Conservation (phyloP, 139 green algal genomes). For the Chlorella sp. region DNA sequence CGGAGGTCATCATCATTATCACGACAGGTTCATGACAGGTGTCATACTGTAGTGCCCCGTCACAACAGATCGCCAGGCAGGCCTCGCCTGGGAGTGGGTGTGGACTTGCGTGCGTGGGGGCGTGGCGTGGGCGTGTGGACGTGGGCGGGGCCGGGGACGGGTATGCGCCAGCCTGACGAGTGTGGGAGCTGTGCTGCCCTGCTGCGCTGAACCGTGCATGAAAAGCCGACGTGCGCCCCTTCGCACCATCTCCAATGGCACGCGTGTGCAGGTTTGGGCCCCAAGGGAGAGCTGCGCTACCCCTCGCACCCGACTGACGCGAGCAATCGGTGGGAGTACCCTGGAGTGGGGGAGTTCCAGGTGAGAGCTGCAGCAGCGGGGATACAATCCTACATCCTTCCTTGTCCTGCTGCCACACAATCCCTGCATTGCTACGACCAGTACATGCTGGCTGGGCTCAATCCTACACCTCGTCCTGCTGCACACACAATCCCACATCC, state of each 20-base stretch:
- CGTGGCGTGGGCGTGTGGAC: no score
- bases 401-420: not conserved
- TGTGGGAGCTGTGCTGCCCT: no score
- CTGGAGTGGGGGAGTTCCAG: slow-evolving; percentile 62
- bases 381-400: not conserved
- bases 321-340: slow-evolving; percentile 53
- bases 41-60: no score
- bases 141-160: not conserved
- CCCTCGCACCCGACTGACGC: slow-evolving; percentile 35
- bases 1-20: no score
- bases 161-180: not conserved
- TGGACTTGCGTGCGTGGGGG: no score
- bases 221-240: no score
- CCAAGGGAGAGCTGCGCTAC: slow-evolving; percentile 47
- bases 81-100: no score
- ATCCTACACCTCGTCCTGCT: not conserved
- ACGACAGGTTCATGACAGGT: no score
- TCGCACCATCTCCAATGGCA: not conserved
- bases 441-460: slow-evolving; percentile 49
- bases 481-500: not conserved
- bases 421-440: slow-evolving; percentile 52
- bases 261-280: slow-evolving; percentile 46
- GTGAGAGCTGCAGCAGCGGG: slow-evolving; percentile 11
- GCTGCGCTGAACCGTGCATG: no score
- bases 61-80: not conserved